Base-by-base conservation (phyloP, 768 basidiomycete species). In the Dioszegia hungarica region DNA sequence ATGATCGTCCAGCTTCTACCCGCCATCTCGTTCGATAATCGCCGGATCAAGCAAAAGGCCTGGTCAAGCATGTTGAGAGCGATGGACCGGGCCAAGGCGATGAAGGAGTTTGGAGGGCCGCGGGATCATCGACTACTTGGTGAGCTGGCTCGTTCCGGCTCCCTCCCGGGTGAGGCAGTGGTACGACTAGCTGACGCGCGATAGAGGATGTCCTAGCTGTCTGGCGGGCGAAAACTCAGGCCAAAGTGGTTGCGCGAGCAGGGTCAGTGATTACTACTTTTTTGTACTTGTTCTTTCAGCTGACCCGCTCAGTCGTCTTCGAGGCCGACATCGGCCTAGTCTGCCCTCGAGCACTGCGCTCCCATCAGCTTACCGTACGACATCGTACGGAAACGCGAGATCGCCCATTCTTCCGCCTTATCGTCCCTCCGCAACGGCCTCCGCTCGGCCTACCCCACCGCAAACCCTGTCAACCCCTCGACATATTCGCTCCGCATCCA, bases 21-120 rank as follows among this genome's bases (percentile, higher is more conserved):
- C 5, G 57, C 45, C 28, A 53, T 67, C 15, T n/a, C 45, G 27
- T 61, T 60, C 33, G 60, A 58, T 19, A 56, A 57, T 22, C 27
- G 19, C 8, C 60, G 63, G 24, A n/a, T 67, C 19, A 56, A 62
- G 31, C 33, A 24, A 8, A n/a, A 58, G 9, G 63, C 55, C 2
- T 62, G 53, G 60, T 10, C 24, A 2, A 53, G 46, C 24, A 59
- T 63, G 51, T 17, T 20, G 3, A 6, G 36, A 19, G 60, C 44
- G 9, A 19, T 59, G 31, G 54, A 56, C 24, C 34, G 34, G 39
- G 25, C 36, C 14, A 47, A 31, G 27, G 36, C 20, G 56, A 47
- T 50, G 33, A 61, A 28, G 29, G 37, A 45, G 10, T 27, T 57
- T 29, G 33, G 24, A 8, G 31, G 36, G 14, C 58, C 59, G 6